Conservation (phyloP, 2,329 filamentous ascomycete genomes). For the Cryphonectria radicalis region DNA sequence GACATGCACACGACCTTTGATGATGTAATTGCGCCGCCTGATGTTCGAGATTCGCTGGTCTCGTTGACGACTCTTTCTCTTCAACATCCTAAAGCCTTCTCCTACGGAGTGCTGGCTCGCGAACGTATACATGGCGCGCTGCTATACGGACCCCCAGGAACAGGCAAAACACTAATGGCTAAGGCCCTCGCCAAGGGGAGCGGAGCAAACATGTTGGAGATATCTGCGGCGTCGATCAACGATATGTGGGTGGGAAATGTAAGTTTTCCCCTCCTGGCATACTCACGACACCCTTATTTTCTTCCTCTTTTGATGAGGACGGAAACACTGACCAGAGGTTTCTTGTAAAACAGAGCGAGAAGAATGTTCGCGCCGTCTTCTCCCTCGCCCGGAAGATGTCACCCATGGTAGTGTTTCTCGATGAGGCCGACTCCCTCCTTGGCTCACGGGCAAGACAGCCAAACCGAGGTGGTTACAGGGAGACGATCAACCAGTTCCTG, state of each 20-base stretch:
- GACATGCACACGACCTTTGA: slow-evolving; percentile 86
- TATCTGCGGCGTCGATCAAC: slow-evolving; percentile 89
- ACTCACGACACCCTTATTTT: not conserved
- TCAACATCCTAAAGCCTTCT: slow-evolving; percentile 89
- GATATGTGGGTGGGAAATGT: slow-evolving; percentile 94
- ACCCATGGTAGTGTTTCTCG: slow-evolving; percentile 93
- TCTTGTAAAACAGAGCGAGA: slow-evolving; percentile 62
- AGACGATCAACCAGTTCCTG: slow-evolving; percentile 95
- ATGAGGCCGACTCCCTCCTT: slow-evolving; percentile 93
- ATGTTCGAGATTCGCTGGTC: slow-evolving; percentile 86
- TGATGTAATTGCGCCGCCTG: slow-evolving; percentile 80
- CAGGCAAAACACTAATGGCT: slow-evolving; percentile 71
- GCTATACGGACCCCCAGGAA: slow-evolving; percentile 86
- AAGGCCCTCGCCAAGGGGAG: slow-evolving; percentile 72
- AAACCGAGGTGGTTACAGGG: slow-evolving; percentile 74
- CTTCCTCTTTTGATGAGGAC: not conserved
- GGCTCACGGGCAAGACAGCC: slow-evolving; percentile 71
- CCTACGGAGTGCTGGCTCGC: slow-evolving; percentile 87
- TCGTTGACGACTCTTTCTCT: slow-evolving; percentile 88
- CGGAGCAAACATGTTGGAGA: slow-evolving; percentile 77
- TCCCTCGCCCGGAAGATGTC: slow-evolving; percentile 87
- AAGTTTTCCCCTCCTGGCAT: not conserved
- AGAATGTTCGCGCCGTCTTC: slow-evolving; percentile 93
- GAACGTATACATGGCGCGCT: slow-evolving; percentile 91
- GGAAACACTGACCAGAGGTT: not conserved